Evolutionary conservation across 78 protist genomes (phyloP), one percentile per base, ranked within the genome.

Genomic region (Acrasis kona): DNA sequence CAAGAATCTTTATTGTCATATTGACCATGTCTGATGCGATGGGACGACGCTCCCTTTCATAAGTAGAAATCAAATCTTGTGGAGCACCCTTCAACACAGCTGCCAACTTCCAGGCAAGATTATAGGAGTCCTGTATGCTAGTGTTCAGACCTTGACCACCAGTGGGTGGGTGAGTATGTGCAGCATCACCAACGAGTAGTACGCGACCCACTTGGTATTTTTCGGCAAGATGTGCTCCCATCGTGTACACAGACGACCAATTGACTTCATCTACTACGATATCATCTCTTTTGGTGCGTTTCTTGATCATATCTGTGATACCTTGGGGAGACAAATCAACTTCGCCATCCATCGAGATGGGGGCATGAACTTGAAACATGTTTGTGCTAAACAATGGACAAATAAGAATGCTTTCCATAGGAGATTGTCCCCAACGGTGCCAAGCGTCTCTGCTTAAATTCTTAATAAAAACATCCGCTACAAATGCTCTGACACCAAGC

Each of bases 121-220:
- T 82, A 37, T 75, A 77, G 28, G 87, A 76, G 39, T 82, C 87
- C 2, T 74, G 78, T 32, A 75, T 37, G 28, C 87, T 81, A n/a
- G 82, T 39, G 82, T 82, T 82, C 30, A 34, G 77, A 10, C 87
- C 87, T 27, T 71, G 50, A 8, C 87, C 87, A 2, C 87, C 87
- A 71, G 70, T 38, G 29, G 87, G 87, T 6, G 87, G 87, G 27
- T 41, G 57, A 10, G 50, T 3, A 36, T 82, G 81, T 4, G 81
- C 80, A 4, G 81, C 10, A 39, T 82, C 87, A 19, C 87, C 87
- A 2, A 39, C 74, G 27, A 82, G 31, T 28, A 82, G 50, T 1
- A 72, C 8, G 30, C 77, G 31, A 38, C 74, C 64, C 19, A 2
- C 0, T 10, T 34, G 12, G 5, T 65, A 82, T 2, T 7, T 58